Base-by-base conservation (phyloP, 345 rosid genomes). In the Schrenkiella parvula region DNA sequence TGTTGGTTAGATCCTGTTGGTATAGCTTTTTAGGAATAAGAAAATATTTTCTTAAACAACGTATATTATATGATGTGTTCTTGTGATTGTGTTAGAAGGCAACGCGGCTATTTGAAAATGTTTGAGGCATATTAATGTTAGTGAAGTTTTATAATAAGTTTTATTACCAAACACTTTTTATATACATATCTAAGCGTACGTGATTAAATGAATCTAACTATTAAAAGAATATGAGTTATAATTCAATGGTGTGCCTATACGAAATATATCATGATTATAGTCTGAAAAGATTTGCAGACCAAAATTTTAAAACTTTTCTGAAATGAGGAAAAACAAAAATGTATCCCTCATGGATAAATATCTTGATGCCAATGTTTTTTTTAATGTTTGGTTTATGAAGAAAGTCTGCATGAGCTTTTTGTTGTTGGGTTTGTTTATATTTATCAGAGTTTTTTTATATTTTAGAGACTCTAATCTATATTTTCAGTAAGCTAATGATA, bases 1-100 rank as follows among this genome's bases (percentile, higher is more conserved):
- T 58, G 12, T 66, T 38, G 52, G 59, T 66, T 74, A 74, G 72
- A 74, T 74, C 72, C 61, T 74, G 67, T 57, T 73, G 72, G 15
- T 64, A 44, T 25, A 23, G 3, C 57, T 21, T 59, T 42, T 46
- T 15, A 48, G 53, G 61, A 51, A 59, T 60, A 70, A 35, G 31
- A 34, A 23, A 46, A 25, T 12, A 17, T 25, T 23, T 37, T 54
- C n/a, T 46, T 68, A 15, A 10, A 37, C 28, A 67, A 38, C 1
- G 18, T 66, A 39, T 7, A 4, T n/a, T 70, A 18, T 71, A 34
- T 25, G 6, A 51, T 52, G 19, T 63, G 55, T 52, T 72, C n/a
- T 7, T 29, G 64, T 31, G 56, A 38, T 13, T 54, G 31, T 37
- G 60, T 66, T 37, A 74, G 37, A 58, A 38, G 78, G 60, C 60